A percentile compares a stretch with the other conserved stretches of the same genome.
phyloP scores from a whole-genome alignment of 768 basidiomycete species.

The Postia placenta region DNA sequence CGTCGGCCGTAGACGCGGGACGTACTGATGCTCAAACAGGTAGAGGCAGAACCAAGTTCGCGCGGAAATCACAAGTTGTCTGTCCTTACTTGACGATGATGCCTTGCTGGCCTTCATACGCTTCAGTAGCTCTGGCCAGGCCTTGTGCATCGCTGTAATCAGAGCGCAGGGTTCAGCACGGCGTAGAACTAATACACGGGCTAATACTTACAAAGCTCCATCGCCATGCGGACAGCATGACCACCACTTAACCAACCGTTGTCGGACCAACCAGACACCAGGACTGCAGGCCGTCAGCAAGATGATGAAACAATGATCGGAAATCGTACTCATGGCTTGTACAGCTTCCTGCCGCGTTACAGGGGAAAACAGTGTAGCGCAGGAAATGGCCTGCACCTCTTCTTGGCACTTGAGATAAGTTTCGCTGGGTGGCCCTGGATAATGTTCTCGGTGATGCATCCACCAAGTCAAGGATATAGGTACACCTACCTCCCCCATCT shows the following conservation, averaged over 20 bases:
- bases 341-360: slow-evolving; percentile 83
- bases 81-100: slow-evolving; percentile 55
- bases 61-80: slow-evolving; percentile 72
- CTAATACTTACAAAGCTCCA: slow-evolving; percentile 71
- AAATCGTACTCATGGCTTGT: slow-evolving; percentile 78
- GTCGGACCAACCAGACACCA: slow-evolving; percentile 92
- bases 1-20: slow-evolving; percentile 11
- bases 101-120: slow-evolving; percentile 69
- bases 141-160: slow-evolving; percentile 73
- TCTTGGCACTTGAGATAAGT: slow-evolving; percentile 67
- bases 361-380: slow-evolving; percentile 82
- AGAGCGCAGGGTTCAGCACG: background rate
- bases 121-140: slow-evolving; percentile 77
- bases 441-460: background rate
- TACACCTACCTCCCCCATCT: slow-evolving; percentile 74
- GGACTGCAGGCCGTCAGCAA: slow-evolving; percentile 41
- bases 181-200: slow-evolving; percentile 1
- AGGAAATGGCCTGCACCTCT: slow-evolving; percentile 81
- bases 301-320: background rate
- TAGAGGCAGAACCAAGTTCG: slow-evolving; percentile 93
- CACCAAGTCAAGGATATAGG: background rate
- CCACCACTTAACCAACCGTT: slow-evolving; percentile 94
- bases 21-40: slow-evolving; percentile 91
- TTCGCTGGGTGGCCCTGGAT: slow-evolving; percentile 66
- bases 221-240: slow-evolving; percentile 95